Evolutionary conservation across 2,329 filamentous ascomycete species (phyloP), one percentile per base, ranked within the genome.

Genomic region (Venturia pyrina): DNA sequence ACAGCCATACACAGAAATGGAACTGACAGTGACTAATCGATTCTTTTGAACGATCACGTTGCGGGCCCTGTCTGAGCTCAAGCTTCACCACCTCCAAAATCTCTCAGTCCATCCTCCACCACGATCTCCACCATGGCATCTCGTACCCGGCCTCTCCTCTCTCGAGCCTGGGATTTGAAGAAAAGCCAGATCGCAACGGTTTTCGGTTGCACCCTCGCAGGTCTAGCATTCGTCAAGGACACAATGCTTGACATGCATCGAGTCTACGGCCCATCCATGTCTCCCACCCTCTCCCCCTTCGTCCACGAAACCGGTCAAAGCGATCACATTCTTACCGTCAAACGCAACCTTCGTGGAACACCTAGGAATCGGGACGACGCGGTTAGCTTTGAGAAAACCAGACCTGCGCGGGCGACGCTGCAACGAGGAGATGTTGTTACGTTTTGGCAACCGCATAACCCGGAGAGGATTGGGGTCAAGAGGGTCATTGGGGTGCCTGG

Each of bases 401-500:
- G 61, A 40, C 32, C 24, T n/a, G 40, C 50, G 40, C 28, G 43
- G 24, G 44, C 66, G 5, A 66, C 73, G 17, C 66, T 81, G 1
- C 65, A 74, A 63, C 70, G 78, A 56, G 80, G 80, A 32, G 80
- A 81, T 66, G 68, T 82, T 0, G 75, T 82, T 0, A 75, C 75
- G 37, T 79, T 81, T 67, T 75, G 73, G 71, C 75, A 76, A 48
- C 92, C 93, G 0, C 78, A 82, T 17, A 83, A 89, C 67, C 89
- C 91, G 0, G 85, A 90, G 40, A 80, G 83, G 28, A 79, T 87
- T 53, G 86, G 86, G 0, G 85, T 97, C 43, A 99, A 99, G 79
- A 83, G 95, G 50, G 83, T 99, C 13, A 82, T 97, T 34, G 95
- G 85, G 0, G 72, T 97, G 4, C 87, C 89, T 64, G 92, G 93